Conservation (phyloP, 116 monocot genomes). For the Phalaenopsis hybrid region DNA sequence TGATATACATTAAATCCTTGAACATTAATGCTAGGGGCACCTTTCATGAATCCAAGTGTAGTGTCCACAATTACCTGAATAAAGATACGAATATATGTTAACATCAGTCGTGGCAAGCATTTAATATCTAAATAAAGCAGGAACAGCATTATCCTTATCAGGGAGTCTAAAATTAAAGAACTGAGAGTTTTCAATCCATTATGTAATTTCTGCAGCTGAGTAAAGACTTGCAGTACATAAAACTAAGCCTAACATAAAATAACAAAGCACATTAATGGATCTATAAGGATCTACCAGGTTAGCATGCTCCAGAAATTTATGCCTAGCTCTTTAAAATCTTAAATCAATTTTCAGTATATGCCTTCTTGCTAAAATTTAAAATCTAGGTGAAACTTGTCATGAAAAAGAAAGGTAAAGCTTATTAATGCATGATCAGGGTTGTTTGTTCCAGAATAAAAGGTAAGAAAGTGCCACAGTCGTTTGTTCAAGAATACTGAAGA, state of each 20-base stretch:
- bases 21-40: conserved; percentile 61
- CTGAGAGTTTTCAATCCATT: background rate
- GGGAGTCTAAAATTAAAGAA: background rate
- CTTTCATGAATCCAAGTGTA: conserved; percentile 75
- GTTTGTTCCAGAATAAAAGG: too few species aligned
- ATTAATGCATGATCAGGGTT: too few species aligned
- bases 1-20: conserved; percentile 91
- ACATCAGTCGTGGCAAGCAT: background rate
- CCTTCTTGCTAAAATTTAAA: background rate
- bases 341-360: background rate
- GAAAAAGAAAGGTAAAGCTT: background rate
- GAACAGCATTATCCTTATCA: background rate
- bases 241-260: background rate
- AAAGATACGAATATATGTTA: background rate
- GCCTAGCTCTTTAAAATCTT: background rate
- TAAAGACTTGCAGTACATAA: background rate
- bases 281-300: background rate
- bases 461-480: too few species aligned
- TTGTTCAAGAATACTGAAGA: too few species aligned
- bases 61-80: conserved; percentile 21
- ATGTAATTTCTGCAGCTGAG: background rate
- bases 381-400: background rate
- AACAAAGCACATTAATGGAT: background rate
- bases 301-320: background rate
- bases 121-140: background rate